These are phyloP conservation scores for Penicillium pulvis DNA, from an alignment of 495 filamentous ascomycete genomes.

Conservation along the genomic window DNA sequence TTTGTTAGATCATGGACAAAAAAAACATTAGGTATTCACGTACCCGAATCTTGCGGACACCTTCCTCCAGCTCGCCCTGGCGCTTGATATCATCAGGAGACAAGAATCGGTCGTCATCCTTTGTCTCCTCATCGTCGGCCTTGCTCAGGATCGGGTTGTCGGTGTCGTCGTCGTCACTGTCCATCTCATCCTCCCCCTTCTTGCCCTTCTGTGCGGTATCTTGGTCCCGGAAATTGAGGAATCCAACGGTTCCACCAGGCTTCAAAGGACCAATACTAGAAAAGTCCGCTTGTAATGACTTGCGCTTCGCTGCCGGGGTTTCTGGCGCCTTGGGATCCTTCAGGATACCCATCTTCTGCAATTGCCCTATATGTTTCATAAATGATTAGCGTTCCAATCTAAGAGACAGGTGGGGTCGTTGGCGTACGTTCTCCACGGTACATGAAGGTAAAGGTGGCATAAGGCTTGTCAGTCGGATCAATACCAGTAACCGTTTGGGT, in stretches of 20 bases:
- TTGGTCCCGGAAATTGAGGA: slow-evolving; percentile 82
- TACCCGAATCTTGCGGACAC: slow-evolving; percentile 90
- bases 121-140: slow-evolving; percentile 73
- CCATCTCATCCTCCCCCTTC: slow-evolving; percentile 52
- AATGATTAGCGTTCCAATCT: slow-evolving; percentile 23
- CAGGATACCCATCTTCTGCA: slow-evolving; percentile 90
- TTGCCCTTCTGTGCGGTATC: slow-evolving; percentile 56
- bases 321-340: slow-evolving; percentile 60
- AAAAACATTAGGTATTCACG: slow-evolving; percentile 29
- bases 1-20: slow-evolving; percentile 15
- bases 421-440: slow-evolving; percentile 92
- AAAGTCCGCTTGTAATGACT: slow-evolving; percentile 79
- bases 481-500: slow-evolving; percentile 99
- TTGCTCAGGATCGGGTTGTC: slow-evolving; percentile 57
- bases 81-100: slow-evolving; percentile 80
- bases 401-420: not conserved
- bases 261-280: slow-evolving; percentile 82
- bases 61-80: slow-evolving; percentile 85
- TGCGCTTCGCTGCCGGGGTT: slow-evolving; percentile 65
- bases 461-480: slow-evolving; percentile 91
- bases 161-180: slow-evolving; percentile 67
- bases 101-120: slow-evolving; percentile 61
- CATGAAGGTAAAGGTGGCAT: slow-evolving; percentile 96
- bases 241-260: slow-evolving; percentile 81
- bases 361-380: slow-evolving; percentile 63